Conservation (phyloP, 2,329 filamentous ascomycete genomes). For the Ascomycota sp. region DNA sequence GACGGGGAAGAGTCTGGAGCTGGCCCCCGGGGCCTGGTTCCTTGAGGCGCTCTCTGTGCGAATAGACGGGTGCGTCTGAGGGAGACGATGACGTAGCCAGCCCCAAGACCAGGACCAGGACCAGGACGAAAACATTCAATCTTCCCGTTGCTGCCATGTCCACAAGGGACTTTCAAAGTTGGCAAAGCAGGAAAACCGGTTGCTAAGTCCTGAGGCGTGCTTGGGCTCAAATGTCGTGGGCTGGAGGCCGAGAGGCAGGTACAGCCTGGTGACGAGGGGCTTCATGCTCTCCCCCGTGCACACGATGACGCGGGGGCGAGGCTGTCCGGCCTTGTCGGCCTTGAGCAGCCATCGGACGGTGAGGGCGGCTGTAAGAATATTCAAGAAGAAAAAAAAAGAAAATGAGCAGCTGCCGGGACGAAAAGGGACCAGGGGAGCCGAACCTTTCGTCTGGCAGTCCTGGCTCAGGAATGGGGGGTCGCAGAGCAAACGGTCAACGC, state of each 20-base stretch:
- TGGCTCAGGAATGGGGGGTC: conserved; percentile 64
- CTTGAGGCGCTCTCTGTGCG: too few relatives aligned
- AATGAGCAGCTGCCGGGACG: too few relatives aligned
- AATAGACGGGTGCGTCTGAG: too few relatives aligned
- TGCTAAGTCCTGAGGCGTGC: conserved; percentile 53
- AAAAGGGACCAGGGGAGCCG: neutral
- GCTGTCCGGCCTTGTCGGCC: conserved; percentile 5
- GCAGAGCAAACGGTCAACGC: conserved; percentile 45
- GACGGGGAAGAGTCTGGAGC: too few relatives aligned
- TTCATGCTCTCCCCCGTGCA: conserved; percentile 65
- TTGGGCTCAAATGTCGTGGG: conserved; percentile 46
- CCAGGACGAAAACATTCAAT: too few relatives aligned
- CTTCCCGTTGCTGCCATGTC: conserved; percentile 13
- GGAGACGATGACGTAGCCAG: too few relatives aligned
- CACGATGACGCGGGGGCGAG: conserved; percentile 28
- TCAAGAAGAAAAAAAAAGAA: neutral
- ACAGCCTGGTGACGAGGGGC: conserved; percentile 39
- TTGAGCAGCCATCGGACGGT: conserved; percentile 53
- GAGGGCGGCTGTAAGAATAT: conserved; percentile 33
- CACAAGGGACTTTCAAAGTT: conserved; percentile 45
- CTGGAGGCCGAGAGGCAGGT: conserved; percentile 34
- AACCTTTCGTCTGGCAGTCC: conserved; percentile 61
- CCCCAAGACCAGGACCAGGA: too few relatives aligned
- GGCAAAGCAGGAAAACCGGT: conserved; percentile 61
- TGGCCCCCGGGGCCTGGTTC: too few relatives aligned